Base-by-base conservation (phyloP, 352 stramenopile species). In the Phytopythium montanum region DNA sequence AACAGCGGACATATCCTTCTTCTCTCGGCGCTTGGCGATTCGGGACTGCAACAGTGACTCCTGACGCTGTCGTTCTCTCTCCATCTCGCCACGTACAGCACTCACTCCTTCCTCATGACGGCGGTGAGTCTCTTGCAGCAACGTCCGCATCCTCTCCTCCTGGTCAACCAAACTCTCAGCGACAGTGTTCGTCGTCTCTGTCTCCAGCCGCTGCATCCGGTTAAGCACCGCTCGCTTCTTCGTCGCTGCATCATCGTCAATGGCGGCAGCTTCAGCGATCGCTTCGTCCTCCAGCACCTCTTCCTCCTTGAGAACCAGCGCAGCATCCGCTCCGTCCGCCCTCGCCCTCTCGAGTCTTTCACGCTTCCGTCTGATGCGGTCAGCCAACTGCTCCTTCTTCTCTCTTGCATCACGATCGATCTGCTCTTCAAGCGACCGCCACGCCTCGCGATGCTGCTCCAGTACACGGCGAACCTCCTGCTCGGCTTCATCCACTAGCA, bases 351-450 rank as follows among this genome's bases (percentile, higher is more conserved):
- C 36, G 19, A 81, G 14, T 12, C 39, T 49, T 9, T 53, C 55
- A 0, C 73, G 76, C 29, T 76, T 83, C 16, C 61, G 66, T 48
- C 69, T 39, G 14, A 85, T 63, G 3, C 72, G 69, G 16, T 76
- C 66, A 14, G 53, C 54, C 39, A 85, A 53, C 10, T 72, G 64
- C 13, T 53, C 49, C 39, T 78, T 81, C 18, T 65, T 71, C 21
- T 66, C 16, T 8, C 54, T 49, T 38, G 59, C 72, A 3, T 85
- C 73, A 31, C 69, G 64, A 16, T 74, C 60, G 33, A 78, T 34
- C 12, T 72, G 60, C 1, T 60, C 44, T 21, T 81, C 61, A 8
- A 72, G 52, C 0, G 50, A 52, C 21, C 65, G 52, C 64, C 73
- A 81, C 16, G 72, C 69, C 12, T 69, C 64, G 2, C 69, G 57